Percentiles rank a stretch among this genome's conserved stretches.
These are phyloP conservation scores for Termitomyces sp. DNA, from an alignment of 1,284 basidiomycete genomes.

Conservation along the genomic window DNA sequence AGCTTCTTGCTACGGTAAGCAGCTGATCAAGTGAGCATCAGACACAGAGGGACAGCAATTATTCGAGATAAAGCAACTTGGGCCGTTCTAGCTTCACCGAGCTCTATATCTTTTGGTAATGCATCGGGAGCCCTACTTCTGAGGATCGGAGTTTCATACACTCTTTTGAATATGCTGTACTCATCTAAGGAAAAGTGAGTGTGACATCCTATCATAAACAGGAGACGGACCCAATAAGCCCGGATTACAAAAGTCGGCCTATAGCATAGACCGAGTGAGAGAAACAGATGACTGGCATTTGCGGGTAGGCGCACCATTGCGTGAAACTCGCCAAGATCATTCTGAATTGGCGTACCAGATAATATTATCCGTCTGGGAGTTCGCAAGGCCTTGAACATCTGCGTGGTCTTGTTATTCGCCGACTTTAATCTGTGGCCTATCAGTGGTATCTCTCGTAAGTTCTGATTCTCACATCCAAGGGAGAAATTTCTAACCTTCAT, in stretches of 20 bases:
- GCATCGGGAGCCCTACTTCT: conserved; percentile 81
- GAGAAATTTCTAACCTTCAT: conserved; percentile 63
- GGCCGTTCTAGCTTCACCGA: conserved; percentile 68
- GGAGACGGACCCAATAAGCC: conserved; percentile 89
- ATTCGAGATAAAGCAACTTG: conserved; percentile 45
- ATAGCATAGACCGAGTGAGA: not conserved
- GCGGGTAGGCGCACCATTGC: conserved; percentile 64
- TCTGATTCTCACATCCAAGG: not conserved
- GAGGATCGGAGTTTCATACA: conserved; percentile 88
- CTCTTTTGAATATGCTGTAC: conserved; percentile 69
- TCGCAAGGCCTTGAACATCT: conserved; percentile 78
- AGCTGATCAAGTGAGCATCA: conserved; percentile 44
- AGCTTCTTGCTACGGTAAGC: conserved; percentile 73
- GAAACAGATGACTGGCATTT: conserved; percentile 1
- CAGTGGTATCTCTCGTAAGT: not conserved
- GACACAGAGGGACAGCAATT: not conserved
- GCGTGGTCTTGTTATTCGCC: conserved; percentile 86
- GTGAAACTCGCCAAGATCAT: conserved; percentile 93
- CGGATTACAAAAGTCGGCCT: conserved; percentile 94
- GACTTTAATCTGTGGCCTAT: conserved; percentile 92
- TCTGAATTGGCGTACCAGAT: conserved; percentile 97
- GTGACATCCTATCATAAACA: conserved; percentile 41
- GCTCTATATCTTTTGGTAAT: conserved; percentile 63
- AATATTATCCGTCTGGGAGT: conserved; percentile 81
- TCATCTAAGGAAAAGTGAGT: conserved; percentile 42